Conservation (phyloP, 345 rosid genomes). For the Eucalyptus polybractea region DNA sequence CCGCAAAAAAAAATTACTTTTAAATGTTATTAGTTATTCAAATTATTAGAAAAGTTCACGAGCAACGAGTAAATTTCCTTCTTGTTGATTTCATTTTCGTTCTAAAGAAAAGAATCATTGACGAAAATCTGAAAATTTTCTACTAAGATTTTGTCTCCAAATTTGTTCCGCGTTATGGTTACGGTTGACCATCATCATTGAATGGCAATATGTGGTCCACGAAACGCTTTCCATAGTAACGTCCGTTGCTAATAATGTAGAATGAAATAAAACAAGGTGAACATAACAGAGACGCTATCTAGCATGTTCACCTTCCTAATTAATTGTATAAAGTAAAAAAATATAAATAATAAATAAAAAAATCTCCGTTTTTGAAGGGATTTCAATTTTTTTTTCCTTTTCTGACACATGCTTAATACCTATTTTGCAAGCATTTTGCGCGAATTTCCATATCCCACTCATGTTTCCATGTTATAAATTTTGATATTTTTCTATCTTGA, state of each 20-base stretch:
- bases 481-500: neutral
- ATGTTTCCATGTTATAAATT: neutral
- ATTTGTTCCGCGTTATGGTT: neutral
- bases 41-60: too few species aligned
- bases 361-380: neutral
- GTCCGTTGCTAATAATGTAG: neutral
- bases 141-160: too few species aligned
- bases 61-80: neutral
- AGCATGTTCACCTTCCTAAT: neutral
- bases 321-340: too few species aligned
- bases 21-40: too few species aligned
- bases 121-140: neutral
- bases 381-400: neutral
- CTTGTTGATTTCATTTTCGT: neutral
- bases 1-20: too few species aligned
- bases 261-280: neutral
- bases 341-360: rapidly evolving
- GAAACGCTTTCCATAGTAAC: neutral
- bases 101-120: too few species aligned
- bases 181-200: neutral
- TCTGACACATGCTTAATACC: neutral
- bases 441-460: neutral
- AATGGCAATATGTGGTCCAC: neutral
- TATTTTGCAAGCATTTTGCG: neutral
- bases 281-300: neutral